These are phyloP conservation scores for Podila epigama DNA, from an alignment of 192 early-diverging fungal species.

Conservation along the genomic window DNA sequence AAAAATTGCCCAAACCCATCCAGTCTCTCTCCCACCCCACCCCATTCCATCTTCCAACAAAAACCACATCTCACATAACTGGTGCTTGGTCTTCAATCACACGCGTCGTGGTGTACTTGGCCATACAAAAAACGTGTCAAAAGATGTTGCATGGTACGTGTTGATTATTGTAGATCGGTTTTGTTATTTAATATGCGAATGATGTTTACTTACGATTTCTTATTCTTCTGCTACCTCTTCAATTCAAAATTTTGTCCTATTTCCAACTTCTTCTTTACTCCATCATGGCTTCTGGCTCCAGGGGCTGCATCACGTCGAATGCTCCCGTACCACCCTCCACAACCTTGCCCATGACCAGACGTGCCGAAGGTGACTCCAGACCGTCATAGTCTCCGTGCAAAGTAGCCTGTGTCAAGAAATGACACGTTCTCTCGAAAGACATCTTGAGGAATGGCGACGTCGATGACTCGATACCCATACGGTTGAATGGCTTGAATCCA, in stretches of 20 bases:
- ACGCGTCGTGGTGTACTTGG: too few species aligned
- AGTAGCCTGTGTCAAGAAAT: conserved; percentile 92
- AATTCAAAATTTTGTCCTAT: background rate
- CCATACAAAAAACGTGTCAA: too few species aligned
- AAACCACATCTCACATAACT: background rate
- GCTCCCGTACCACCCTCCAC: conserved; percentile 93
- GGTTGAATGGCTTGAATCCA: conserved; percentile 97
- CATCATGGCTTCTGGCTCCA: conserved; percentile 38
- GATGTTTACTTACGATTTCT: too few species aligned
- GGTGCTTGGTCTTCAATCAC: too few species aligned
- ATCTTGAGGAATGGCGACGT: conserved; percentile 96
- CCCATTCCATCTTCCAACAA: background rate
- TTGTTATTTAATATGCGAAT: too few species aligned
- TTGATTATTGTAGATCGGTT: too few species aligned
- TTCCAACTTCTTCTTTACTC: conserved; percentile 1
- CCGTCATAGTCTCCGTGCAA: conserved; percentile 90
- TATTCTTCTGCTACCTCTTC: background rate
- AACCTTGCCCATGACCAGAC: conserved; percentile 94
- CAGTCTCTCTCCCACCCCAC: too few species aligned
- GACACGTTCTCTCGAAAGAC: conserved; percentile 97
- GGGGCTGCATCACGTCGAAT: conserved; percentile 83
- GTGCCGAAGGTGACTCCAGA: conserved; percentile 89
- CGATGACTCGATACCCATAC: conserved; percentile 91
- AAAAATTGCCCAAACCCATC: too few species aligned
- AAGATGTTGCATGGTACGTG: background rate